phyloP scores from a whole-genome alignment of 2,329 filamentous ascomycete genomes.

The Mycocentrospora acerina region DNA sequence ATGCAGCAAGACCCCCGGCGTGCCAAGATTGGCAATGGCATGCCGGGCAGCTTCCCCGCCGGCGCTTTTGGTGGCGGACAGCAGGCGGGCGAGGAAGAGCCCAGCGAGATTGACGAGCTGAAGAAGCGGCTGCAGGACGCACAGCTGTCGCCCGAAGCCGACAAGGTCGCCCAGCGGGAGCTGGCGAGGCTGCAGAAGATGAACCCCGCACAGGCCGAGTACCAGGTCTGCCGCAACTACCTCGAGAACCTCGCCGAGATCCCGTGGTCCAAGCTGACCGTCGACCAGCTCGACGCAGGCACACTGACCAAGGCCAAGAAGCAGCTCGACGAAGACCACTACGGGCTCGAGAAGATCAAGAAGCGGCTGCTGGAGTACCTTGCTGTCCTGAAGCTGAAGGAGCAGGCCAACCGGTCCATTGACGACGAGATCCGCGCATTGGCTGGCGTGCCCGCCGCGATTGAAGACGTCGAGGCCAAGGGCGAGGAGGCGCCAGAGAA shows the following conservation, averaged over 20 bases:
- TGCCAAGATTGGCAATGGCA: slow-evolving; percentile 30
- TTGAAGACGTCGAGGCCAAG: slow-evolving; percentile 40
- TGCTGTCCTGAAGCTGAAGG: slow-evolving; percentile 93
- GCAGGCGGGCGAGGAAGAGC: slow-evolving; percentile 68
- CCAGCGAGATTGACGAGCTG: slow-evolving; percentile 87
- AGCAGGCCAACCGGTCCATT: slow-evolving; percentile 80
- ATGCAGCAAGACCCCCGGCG: slow-evolving; percentile 47
- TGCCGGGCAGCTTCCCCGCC: slow-evolving; percentile 44
- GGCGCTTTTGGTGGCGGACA: slow-evolving; percentile 46
- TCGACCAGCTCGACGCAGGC: slow-evolving; percentile 80
- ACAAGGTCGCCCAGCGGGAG: slow-evolving; percentile 89
- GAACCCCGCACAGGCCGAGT: slow-evolving; percentile 94
- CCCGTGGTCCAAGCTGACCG: slow-evolving; percentile 82
- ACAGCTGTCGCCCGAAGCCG: slow-evolving; percentile 77
- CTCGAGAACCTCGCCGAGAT: slow-evolving; percentile 92
- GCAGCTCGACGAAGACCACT: slow-evolving; percentile 94
- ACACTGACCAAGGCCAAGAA: slow-evolving; percentile 78
- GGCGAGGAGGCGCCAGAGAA: slow-evolving; percentile 48
- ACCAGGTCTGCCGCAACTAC: slow-evolving; percentile 90
- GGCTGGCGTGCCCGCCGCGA: slow-evolving; percentile 44
- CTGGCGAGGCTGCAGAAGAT: slow-evolving; percentile 88
- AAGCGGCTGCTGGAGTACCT: slow-evolving; percentile 93
- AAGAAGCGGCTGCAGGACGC: slow-evolving; percentile 84
- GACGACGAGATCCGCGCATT: slow-evolving; percentile 71
- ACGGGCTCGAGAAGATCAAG: slow-evolving; percentile 95